Base-by-base conservation (phyloP, 2,329 filamentous ascomycete genomes). In the Dactylellina cionopaga region DNA sequence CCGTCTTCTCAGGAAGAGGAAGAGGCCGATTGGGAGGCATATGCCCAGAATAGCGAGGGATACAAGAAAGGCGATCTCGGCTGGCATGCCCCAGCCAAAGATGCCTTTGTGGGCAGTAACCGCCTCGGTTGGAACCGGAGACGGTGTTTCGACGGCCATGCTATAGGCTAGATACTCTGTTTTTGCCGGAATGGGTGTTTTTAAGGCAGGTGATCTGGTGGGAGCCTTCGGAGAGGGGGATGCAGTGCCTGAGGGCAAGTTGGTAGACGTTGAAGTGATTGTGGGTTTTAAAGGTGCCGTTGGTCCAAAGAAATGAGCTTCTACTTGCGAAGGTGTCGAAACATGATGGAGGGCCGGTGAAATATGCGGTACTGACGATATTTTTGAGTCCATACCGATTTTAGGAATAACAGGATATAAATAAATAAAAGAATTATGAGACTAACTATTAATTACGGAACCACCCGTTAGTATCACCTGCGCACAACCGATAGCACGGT, bases 141-240 rank as follows among this genome's bases (percentile, higher is more conserved):
- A 59, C 1, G 66, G 49, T 27, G 51, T 54, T 22, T 19, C 27
- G 17, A 17, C n/a, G 4, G 52, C 37, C 68, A 72, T 72, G 31
- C 35, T 59, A 39, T 44, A 47, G 22, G 68, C 19, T 13, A 54
- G 15, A 37, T 64, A 46, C 25, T 59, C 33, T 9, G 52, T 54
- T 47, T 72, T 72, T 22, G 59, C 68, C 4, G 68, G 68, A 49
- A 72, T 35, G 9, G 68, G 59, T 49, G 54, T 55, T 55, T 60
- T 72, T 10, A 65, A 52, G 2, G 19, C n/a, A 25, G 62, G 52
- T 13, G 44, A 37, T 6, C 31, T 44, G 17, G 33, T 44, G n/a
- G 29, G 33, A 11, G 49, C 6, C 7, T 47, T 39, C n/a, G 52
- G 29, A 3, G 59, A 27, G 9, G 33, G 15, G 24, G 17, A 27